Percentiles rank a stretch among this genome's conserved stretches.
These are phyloP conservation scores for Cryptococcus sp. DNA, from an alignment of 1,284 basidiomycete species.

Conservation along the genomic window DNA sequence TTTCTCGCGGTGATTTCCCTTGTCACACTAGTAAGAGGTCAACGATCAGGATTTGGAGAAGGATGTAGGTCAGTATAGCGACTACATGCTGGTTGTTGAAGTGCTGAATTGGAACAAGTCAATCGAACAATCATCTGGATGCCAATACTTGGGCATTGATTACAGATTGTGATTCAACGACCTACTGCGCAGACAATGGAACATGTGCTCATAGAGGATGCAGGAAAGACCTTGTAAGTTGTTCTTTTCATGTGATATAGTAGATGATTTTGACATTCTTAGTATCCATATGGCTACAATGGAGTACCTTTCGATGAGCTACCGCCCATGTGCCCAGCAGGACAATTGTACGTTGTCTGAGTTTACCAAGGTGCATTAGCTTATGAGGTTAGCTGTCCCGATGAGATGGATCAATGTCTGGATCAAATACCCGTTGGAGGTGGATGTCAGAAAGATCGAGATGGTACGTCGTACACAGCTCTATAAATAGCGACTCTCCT, in stretches of 20 bases:
- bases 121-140: constrained; percentile 60
- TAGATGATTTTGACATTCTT: constrained; percentile 1
- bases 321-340: constrained; percentile 60
- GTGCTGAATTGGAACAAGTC: constrained; percentile 12
- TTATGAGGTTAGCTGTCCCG: constrained; percentile 64
- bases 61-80: constrained; percentile 30
- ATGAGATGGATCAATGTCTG: constrained; percentile 71
- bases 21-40: constrained; percentile 7
- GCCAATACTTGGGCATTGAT: constrained; percentile 68
- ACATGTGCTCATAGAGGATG: constrained; percentile 65
- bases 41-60: constrained; percentile 20
- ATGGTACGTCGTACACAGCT: constrained; percentile 58
- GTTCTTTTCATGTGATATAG: background rate
- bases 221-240: constrained; percentile 62
- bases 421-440: constrained; percentile 58
- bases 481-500: background rate
- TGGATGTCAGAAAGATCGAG: constrained; percentile 77
- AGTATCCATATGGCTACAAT: constrained; percentile 49
- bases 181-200: constrained; percentile 59
- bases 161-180: constrained; percentile 66
- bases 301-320: constrained; percentile 46
- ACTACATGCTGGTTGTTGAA: too few relatives aligned
- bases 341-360: constrained; percentile 40
- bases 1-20: background rate
- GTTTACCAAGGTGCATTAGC: background rate